Evolutionary conservation across 768 basidiomycete species (phyloP).

Genomic region (Amylocystis lapponica): DNA sequence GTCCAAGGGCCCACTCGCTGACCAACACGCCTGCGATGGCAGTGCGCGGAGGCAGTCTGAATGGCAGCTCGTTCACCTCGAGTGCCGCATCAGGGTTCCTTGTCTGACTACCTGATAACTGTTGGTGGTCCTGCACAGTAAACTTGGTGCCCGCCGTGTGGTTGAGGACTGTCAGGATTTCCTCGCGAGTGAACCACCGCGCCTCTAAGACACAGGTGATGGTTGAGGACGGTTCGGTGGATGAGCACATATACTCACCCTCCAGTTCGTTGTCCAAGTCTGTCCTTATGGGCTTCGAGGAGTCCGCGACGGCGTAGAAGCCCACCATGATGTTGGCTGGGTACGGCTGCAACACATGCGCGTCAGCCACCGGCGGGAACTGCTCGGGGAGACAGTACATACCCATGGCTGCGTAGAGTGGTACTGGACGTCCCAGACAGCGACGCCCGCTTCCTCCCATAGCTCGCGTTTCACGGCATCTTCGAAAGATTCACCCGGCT

Average conservation of each 20-base stretch:
- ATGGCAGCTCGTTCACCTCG: slow-evolving; percentile 30
- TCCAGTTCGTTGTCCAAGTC: slow-evolving; percentile 97
- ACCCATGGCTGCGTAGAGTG: slow-evolving; percentile 89
- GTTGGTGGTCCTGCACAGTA: slow-evolving; percentile 43
- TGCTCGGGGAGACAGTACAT: slow-evolving; percentile 17
- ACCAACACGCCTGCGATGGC: slow-evolving; percentile 87
- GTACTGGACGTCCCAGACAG: slow-evolving; percentile 76
- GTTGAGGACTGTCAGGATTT: slow-evolving; percentile 60
- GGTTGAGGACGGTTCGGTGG: neutral
- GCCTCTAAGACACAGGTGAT: slow-evolving; percentile 51
- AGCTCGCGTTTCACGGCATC: slow-evolving; percentile 90
- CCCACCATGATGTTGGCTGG: slow-evolving; percentile 90
- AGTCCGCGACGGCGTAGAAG: slow-evolving; percentile 75
- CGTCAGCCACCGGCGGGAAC: neutral
- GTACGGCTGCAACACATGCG: slow-evolving; percentile 62
- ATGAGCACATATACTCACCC: slow-evolving; percentile 39
- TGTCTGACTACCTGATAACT: slow-evolving; percentile 32
- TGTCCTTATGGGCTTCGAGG: slow-evolving; percentile 64
- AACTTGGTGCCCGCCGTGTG: slow-evolving; percentile 47
- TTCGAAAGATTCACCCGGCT: slow-evolving; percentile 92
- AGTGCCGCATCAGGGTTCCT: no score
- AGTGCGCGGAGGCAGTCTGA: slow-evolving; percentile 69
- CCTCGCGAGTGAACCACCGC: slow-evolving; percentile 77
- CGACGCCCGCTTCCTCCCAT: slow-evolving; percentile 95
- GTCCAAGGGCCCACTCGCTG: slow-evolving; percentile 70